These are phyloP conservation scores for Chlamydomonas reinhardtii DNA, from an alignment of 163 green algal species.

Conservation along the genomic window DNA sequence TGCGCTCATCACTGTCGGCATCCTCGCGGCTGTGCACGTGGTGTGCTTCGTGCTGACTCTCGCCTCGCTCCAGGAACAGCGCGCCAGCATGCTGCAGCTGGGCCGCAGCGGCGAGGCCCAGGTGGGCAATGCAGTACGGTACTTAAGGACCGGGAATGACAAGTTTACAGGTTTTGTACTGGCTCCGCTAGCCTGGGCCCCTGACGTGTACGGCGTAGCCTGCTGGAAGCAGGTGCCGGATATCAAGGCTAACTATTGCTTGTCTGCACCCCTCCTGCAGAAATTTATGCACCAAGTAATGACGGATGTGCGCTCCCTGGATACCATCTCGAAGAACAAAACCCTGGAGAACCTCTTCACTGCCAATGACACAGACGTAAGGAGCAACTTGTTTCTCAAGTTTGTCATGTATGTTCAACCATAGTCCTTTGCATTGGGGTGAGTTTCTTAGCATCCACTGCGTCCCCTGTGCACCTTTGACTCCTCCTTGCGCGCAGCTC, in stretches of 20 bases:
- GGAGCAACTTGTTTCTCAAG: too few species aligned
- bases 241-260: too few species aligned
- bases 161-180: too few species aligned
- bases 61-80: not conserved
- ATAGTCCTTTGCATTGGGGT: too few species aligned
- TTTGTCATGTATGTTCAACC: too few species aligned
- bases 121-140: too few species aligned
- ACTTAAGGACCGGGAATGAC: too few species aligned
- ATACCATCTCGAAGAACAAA: constrained; percentile 20
- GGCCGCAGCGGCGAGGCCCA: constrained; percentile 5
- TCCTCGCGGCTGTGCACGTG: constrained; percentile 3
- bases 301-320: constrained; percentile 15
- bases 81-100: constrained; percentile 16
- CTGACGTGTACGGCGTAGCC: too few species aligned
- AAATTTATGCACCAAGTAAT: constrained; percentile 27
- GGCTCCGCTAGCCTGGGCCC: too few species aligned
- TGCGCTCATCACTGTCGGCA: not conserved
- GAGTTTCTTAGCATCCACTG: too few species aligned
- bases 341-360: not conserved
- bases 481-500: not conserved
- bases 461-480: too few species aligned
- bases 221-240: too few species aligned
- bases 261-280: not conserved
- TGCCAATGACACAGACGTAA: not conserved
- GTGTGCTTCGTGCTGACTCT: constrained; percentile 17